Conservation (phyloP, 163 green algal species). For the Scenedesmus sp. region DNA sequence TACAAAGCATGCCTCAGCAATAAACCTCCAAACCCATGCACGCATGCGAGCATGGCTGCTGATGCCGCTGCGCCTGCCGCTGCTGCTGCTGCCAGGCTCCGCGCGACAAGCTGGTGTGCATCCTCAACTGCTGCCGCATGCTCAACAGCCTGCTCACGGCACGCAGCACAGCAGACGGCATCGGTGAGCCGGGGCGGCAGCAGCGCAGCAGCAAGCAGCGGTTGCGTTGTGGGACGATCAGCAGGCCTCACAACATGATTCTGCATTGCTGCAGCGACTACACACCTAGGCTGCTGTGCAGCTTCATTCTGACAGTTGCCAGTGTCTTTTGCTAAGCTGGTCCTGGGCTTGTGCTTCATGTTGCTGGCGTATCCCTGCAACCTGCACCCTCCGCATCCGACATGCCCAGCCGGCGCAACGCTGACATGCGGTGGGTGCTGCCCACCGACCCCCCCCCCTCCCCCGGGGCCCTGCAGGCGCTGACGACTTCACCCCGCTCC, state of each 20-base stretch:
- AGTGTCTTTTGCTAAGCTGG: no score
- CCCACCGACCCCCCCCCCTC: not conserved
- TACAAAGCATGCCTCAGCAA: no score
- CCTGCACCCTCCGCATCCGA: no score
- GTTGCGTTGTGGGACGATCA: no score
- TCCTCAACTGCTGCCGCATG: constrained; percentile 93
- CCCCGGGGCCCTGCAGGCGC: constrained; percentile 74
- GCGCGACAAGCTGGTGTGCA: constrained; percentile 96
- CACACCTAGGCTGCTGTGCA: no score
- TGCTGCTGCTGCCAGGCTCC: constrained; percentile 79
- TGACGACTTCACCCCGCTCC: constrained; percentile 96
- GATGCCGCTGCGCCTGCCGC: not conserved
- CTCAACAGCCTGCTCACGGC: constrained; percentile 70
- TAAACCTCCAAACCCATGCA: no score
- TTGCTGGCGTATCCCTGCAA: not conserved
- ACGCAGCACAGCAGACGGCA: constrained; percentile 32
- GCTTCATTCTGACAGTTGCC: no score
- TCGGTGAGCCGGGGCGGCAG: constrained; percentile 34
- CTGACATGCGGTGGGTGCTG: no score
- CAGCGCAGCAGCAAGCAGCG: not conserved
- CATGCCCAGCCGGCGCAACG: no score
- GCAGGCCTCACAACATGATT: no score
- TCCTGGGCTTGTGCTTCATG: no score
- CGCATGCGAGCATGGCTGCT: not conserved
- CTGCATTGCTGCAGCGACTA: no score